Conservation (phyloP, 441 rosid genomes). For the Bocquillonia castaneifolia region DNA sequence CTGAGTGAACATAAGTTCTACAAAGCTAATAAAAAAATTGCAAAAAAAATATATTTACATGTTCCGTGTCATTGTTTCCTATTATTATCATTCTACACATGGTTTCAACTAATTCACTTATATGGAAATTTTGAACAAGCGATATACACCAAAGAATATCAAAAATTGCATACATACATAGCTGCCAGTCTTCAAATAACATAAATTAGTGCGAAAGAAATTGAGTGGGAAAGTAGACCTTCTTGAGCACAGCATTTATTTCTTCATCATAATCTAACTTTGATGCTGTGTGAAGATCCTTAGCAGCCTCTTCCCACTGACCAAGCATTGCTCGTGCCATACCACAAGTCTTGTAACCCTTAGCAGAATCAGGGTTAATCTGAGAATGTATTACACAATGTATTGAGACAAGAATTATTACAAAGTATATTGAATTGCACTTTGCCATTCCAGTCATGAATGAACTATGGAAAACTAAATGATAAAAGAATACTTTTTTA, state of each 20-base stretch:
- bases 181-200: too few relatives aligned
- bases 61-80: not conserved
- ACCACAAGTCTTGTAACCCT: conserved; percentile 90
- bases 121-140: not conserved
- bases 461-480: too few relatives aligned
- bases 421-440: too few relatives aligned
- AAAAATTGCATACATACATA: not conserved
- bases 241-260: conserved; percentile 70
- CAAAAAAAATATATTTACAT: not conserved
- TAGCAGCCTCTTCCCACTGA: conserved; percentile 88
- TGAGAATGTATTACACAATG: conserved; percentile 24
- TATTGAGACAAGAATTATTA: not conserved
- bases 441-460: too few relatives aligned
- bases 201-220: conserved; percentile 8
- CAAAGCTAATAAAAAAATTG: not conserved
- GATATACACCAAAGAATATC: not conserved
- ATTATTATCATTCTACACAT: not conserved
- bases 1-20: not conserved
- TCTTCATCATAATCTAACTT: conserved; percentile 86
- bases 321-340: conserved; percentile 86
- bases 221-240: conserved; percentile 40
- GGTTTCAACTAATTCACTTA: not conserved
- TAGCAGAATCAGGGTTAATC: conserved; percentile 96
- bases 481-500: too few relatives aligned
- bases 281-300: conserved; percentile 85